Base-by-base conservation (phyloP, 2,329 filamentous ascomycete genomes). In the Akanthomyces muscarius region DNA sequence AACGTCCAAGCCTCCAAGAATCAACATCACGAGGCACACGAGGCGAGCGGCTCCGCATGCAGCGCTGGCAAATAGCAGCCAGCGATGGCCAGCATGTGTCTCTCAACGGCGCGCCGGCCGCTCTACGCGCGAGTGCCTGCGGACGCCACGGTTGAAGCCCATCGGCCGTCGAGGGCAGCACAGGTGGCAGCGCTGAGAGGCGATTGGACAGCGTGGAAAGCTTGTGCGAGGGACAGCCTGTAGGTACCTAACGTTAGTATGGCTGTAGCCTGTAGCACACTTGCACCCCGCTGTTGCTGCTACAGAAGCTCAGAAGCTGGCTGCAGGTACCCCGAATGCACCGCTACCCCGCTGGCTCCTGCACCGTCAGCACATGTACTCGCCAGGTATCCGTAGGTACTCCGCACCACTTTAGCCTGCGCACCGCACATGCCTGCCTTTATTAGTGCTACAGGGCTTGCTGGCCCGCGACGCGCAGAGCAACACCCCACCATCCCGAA, bases 201-300 rank as follows among this genome's bases (percentile, higher is more conserved):
- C 66, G 33, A 75, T 75, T 75, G 73, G 73, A 53, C 65, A 61
- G 28, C 47, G 33, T 23, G 5, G 10, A 10, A 21, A 56, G 28
- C 45, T 21, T 42, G 36, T 38, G 44, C 28, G n/a, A 30, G 30
- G 18, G 18, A 21, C 50, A 13, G 30, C 28, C 28, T 30, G 28
- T 30, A 4, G 28, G 21, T 21, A 21, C 21, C 21, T 21, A 21
- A 21, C 21, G 21, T 21, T 21, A 21, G 21, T 21, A 21, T 21
- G 21, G 21, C 21, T 21, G 21, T 21, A 21, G 28, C 28, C 14
- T 41, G 14, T 16, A 16, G 38, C 38, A 16, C 38, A 41, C 38
- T 38, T 41, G 38, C 14, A 38, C 33, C 33, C 8, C 13, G 14
- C 13, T 41, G 14, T 41, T 11, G 38, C 38, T 41, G 38, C 38